Base-by-base conservation (phyloP, 441 rosid species). In the Monsonia emarginata region DNA sequence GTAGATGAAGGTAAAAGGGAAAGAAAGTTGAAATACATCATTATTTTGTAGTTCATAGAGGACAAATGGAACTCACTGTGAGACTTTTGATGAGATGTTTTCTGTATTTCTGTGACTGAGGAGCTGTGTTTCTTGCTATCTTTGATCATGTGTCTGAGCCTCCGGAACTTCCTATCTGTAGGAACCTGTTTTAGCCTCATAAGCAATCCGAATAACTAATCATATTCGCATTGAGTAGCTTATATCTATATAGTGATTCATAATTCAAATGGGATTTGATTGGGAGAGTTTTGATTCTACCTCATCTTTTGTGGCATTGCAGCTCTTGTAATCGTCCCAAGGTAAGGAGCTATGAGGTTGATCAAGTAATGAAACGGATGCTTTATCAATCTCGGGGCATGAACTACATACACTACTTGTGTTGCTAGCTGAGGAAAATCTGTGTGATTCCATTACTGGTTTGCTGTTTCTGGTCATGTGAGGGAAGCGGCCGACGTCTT, bases 401-500 rank as follows among this genome's bases (percentile, higher is more conserved):
- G 85, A 85, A 71, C 72, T 60, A 44, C 69, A 79, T 52, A 72
- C 70, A n/a, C n/a, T n/a, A 5, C 79, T 75, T 61, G 74, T 63
- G 76, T 71, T 64, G 69, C 83, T 73, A 25, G 75, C 72, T 0
- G 78, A 69, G 59, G 83, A 82, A 70, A 69, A 76, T 57, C 67
- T 65, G 24, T 77, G 75, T 0, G 64, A 24, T 31, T 80, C 82
- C 32, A 65, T 74, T 13, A 27, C 69, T 68, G 75, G 73, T 38
- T 65, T 71, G 50, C 27, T 25, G 42, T 63, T 56, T 64, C 46
- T 61, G 16, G 24, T 16, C 30, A 50, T 68, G 66, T 78, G 69
- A 36, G 56, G 59, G 52, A 36, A 65, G 27, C 56, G 16, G 40
- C 16, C 46, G 1, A 72, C 59, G 52, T 59, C 74, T 24, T 60